A percentile compares a stretch with the other conserved stretches of the same genome.
Conservation (phyloP, 2,329 filamentous ascomycete genomes). For the Alternaria sp. region DNA sequence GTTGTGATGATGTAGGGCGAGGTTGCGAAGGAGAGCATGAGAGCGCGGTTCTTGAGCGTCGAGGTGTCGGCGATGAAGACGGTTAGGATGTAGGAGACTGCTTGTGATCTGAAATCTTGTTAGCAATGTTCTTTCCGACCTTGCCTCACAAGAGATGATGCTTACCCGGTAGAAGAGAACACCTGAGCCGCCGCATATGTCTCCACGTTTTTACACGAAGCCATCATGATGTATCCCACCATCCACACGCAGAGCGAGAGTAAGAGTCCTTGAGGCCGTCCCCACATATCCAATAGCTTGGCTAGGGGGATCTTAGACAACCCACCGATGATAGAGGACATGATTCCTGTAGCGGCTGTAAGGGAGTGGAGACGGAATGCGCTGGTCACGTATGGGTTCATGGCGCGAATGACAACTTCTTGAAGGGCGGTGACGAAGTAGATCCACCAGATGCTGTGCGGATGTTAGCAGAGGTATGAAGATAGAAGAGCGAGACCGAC, state of each 20-base stretch:
- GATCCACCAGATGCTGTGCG: slow-evolving; percentile 52
- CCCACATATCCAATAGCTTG: slow-evolving; percentile 33
- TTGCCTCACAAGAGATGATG: background rate
- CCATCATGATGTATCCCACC: slow-evolving; percentile 66
- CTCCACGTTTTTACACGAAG: slow-evolving; percentile 63
- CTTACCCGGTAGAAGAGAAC: slow-evolving; percentile 66
- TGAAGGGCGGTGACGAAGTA: slow-evolving; percentile 57
- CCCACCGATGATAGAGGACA: background rate
- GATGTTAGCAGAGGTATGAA: background rate
- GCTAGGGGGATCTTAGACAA: background rate
- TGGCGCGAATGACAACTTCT: slow-evolving; percentile 48
- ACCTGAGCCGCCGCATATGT: slow-evolving; percentile 69
- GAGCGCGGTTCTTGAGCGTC: slow-evolving; percentile 65
- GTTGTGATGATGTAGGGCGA: slow-evolving; percentile 71
- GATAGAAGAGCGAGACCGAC: slow-evolving; percentile 24
- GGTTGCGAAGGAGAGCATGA: slow-evolving; percentile 66
- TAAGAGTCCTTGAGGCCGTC: slow-evolving; percentile 41
- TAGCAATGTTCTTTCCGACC: background rate
- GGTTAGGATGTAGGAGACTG: slow-evolving; percentile 59
- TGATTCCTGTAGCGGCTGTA: slow-evolving; percentile 32
- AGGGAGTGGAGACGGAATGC: slow-evolving; percentile 41
- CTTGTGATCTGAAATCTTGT: background rate
- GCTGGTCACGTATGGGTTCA: slow-evolving; percentile 47
- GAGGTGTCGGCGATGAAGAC: slow-evolving; percentile 73
- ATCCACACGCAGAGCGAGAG: slow-evolving; percentile 33